Evolutionary conservation across 768 basidiomycete genomes (phyloP), one percentile per base, ranked within the genome.

Genomic region (Boletus rubropictus): DNA sequence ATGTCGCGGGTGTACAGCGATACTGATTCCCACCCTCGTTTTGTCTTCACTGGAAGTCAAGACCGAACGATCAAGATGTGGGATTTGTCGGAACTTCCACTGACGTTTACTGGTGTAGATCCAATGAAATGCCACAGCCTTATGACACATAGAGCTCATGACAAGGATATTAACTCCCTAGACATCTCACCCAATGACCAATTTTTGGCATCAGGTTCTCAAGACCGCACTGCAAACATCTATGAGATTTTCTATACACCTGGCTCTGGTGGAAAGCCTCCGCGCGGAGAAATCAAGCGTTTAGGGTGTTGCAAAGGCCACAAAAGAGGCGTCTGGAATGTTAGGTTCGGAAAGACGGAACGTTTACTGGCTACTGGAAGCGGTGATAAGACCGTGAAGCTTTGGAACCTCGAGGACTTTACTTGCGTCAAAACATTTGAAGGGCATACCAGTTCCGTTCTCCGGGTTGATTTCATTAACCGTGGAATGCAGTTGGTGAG

Each of bases 21-120:
- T 17, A 22, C 34, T 22, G 62, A 63, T 17, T 48, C 55, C 29
- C 54, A 60, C 42, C 69, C 72, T 40, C 73, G 73, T 33, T 95
- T 96, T 69, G 72, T 94, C 75, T 88, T 97, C 63, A 96, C 93
- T 12, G 96, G 95, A 27, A 90, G 88, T 62, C 95, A 98, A 67
- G 96, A 99, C 65, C 81, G 90, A 35, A 98, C 96, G 4, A 88
- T 97, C 64, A 99, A 99, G 68, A 86, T 98, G 82, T 99, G 96
- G 96, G 92, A 98, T 66, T 63, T 98, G n/a, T 70, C 77, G 1
- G 62, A 69, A 12, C 67, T 84, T 4, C 67, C 75, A 1, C 41
- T 69, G n/a, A 52, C 54, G 21, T 59, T 55, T 21, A 46, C 57
- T 31, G 58, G 54, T 22, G 58, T 50, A 20, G 63, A 71, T 36